Evolutionary conservation across 2,329 filamentous ascomycete genomes (phyloP).

Genomic region (Aspergillus fructus): DNA sequence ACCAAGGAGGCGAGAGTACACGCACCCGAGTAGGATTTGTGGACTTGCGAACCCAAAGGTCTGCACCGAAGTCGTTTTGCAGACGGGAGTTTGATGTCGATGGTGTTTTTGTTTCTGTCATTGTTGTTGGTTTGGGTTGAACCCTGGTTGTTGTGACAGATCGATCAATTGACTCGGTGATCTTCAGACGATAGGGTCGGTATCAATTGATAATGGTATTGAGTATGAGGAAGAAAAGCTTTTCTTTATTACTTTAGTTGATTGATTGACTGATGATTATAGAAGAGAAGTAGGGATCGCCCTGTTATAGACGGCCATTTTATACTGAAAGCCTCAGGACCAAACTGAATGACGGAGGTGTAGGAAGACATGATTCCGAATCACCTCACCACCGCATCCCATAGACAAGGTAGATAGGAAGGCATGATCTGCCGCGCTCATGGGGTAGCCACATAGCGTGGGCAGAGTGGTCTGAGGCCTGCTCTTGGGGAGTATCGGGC

Average conservation of each 20-base stretch:
- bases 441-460: background rate
- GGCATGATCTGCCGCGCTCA: background rate
- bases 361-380: slow-evolving; percentile 6
- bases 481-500: background rate
- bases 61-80: slow-evolving; percentile 37
- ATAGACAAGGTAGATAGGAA: background rate
- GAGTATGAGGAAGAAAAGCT: background rate
- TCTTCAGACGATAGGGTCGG: background rate
- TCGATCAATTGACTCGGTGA: too few species aligned
- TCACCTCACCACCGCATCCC: background rate
- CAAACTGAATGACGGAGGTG: background rate
- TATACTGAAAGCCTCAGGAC: background rate
- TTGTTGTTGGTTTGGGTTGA: background rate
- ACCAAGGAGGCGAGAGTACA: too few species aligned
- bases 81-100: slow-evolving; percentile 17
- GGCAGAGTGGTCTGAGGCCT: slow-evolving; percentile 3
- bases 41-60: slow-evolving; percentile 32
- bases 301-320: background rate
- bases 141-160: background rate
- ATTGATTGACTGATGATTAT: background rate
- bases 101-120: background rate
- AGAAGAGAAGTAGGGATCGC: background rate
- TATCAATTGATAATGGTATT: background rate
- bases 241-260: background rate
- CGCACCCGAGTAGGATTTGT: slow-evolving; percentile 23